A percentile compares a stretch with the other conserved stretches of the same genome.
Evolutionary conservation across 345 rosid genomes (phyloP).

Genomic region (Mangifera indica): DNA sequence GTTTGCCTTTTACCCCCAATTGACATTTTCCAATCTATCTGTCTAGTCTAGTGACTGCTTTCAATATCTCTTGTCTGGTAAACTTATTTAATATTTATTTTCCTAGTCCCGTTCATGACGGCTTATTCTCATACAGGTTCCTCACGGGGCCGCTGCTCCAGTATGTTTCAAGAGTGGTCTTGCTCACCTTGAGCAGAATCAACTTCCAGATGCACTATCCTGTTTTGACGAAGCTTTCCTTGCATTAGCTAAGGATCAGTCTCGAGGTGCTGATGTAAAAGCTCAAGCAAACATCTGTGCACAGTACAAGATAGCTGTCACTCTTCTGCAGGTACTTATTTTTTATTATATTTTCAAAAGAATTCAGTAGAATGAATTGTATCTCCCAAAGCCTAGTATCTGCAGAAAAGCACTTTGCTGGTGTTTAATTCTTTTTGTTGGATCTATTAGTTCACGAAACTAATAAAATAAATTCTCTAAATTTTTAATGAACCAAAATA

Average conservation of each 20-base stretch:
- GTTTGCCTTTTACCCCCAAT: neutral
- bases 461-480: neutral
- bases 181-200: slow-evolving; percentile 96
- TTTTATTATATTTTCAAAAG: neutral
- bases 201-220: slow-evolving; percentile 93
- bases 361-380: neutral
- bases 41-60: neutral
- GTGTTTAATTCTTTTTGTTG: neutral
- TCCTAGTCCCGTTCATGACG: neutral
- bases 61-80: neutral
- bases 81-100: neutral
- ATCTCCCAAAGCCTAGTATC: neutral
- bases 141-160: slow-evolving; percentile 90
- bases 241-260: slow-evolving; percentile 92
- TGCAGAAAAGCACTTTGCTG: neutral
- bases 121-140: slow-evolving; percentile 55
- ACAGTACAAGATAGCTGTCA: slow-evolving; percentile 94
- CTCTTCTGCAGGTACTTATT: slow-evolving; percentile 70
- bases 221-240: slow-evolving; percentile 96
- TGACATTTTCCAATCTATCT: neutral
- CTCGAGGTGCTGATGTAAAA: slow-evolving; percentile 94
- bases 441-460: neutral
- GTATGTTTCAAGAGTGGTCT: slow-evolving; percentile 93
- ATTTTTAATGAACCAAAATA: neutral
- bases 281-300: slow-evolving; percentile 98